Evolutionary conservation across 805 yeast genomes (phyloP), one percentile per base, ranked within the genome.

Genomic region (Candida endomychidarum): DNA sequence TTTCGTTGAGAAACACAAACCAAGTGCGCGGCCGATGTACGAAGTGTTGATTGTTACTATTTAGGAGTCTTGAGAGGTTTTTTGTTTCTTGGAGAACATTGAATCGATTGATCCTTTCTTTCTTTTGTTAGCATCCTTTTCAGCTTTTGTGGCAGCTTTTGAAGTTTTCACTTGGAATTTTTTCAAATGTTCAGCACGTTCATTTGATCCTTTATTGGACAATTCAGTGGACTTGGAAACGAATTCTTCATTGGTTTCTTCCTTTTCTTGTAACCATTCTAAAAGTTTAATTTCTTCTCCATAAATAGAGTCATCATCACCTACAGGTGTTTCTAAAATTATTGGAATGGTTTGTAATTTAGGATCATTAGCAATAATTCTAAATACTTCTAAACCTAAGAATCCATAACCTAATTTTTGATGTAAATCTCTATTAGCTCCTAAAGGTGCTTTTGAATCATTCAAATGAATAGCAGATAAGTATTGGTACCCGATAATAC

Each of bases 401-500:
- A 86, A 93, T 0, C 99, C 99, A 49, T 78, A 71, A 1, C 99
- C 99, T 26, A 93, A 63, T 44, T 81, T 78, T 57, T 93, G 96
- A 58, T 93, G 99, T 40, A 91, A 74, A 60, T 93, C 99, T 47
- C 95, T 74, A 52, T 87, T 87, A 17, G 96, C 89, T 2, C 83
- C 93, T 30, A 86, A 60, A 2, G 98, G 98, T 3, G 95, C 95
- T 64, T 91, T 90, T 6, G 98, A 91, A 58, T 93, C 99, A 57
- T 93, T 93, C 42, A 93, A 64, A 64, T 93, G 99, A 35, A 93
- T 75, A 0, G 95, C 90, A 17, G 80, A 63, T 34, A 93, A 65
- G 57, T 85, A 88, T 47, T 86, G 63, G 53, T 75, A 67, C 0
- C 99, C 99, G 14, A 93, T 72, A 6, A 74, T 68, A 5, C 70